Conservation (phyloP, 176 grass and related monocot genomes). For the Cenchrus americanus region DNA sequence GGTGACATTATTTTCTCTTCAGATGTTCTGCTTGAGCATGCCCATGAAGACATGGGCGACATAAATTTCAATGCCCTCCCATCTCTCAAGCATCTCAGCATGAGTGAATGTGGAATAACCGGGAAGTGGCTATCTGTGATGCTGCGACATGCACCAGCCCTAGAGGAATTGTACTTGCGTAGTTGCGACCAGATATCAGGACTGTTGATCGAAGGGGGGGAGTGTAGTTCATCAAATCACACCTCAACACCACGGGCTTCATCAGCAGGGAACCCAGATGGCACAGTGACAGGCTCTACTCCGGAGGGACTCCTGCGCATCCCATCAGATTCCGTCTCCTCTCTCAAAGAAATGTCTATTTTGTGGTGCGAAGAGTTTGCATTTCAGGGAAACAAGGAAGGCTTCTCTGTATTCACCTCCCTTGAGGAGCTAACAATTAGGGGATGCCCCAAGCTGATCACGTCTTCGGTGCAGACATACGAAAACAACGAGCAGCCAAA, state of each 20-base stretch:
- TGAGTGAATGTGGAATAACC: not conserved
- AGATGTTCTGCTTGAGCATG: not conserved
- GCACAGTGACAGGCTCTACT: not conserved
- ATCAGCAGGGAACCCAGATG: not conserved
- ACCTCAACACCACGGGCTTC: not conserved
- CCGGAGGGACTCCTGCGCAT: not conserved
- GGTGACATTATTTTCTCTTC: not conserved
- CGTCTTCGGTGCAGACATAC: not conserved
- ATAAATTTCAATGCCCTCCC: not conserved
- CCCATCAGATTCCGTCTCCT: not conserved
- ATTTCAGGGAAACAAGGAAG: not conserved
- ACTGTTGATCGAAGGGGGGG: not conserved
- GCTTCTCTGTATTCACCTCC: not conserved
- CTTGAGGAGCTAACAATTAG: not conserved
- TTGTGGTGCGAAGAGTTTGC: fast-evolving
- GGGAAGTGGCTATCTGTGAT: not conserved
- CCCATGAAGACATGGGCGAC: not conserved
- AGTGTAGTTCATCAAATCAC: not conserved
- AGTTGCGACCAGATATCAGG: not conserved
- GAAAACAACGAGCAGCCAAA: not conserved
- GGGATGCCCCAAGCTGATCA: fast-evolving
- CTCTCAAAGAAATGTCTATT: not conserved
- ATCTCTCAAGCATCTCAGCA: not conserved
- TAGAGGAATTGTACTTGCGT: not conserved
- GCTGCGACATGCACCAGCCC: not conserved